Conservation (phyloP, 192 early-diverging fungal genomes). For the Backusella mclennaniae region DNA sequence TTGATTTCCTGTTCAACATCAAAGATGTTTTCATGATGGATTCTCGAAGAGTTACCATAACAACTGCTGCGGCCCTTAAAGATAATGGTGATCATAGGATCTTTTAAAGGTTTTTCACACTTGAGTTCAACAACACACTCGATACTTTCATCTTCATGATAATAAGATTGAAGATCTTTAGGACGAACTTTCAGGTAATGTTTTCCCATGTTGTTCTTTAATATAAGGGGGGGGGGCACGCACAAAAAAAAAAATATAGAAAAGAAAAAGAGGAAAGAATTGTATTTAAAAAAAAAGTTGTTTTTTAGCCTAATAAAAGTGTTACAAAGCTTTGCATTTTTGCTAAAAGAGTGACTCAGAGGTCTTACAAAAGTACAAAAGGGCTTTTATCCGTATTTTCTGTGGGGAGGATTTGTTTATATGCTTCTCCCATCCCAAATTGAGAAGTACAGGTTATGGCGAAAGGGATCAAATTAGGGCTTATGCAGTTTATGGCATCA, state of each 20-base stretch:
- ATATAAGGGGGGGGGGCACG: not conserved
- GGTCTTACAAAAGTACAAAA: not conserved
- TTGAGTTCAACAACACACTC: not conserved
- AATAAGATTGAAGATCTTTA: conserved; percentile 6
- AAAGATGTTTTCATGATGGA: not conserved
- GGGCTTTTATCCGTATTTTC: not conserved
- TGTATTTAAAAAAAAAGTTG: not conserved
- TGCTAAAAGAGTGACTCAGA: not conserved
- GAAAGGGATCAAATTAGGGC: not conserved
- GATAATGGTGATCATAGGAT: not conserved
- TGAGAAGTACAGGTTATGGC: not conserved
- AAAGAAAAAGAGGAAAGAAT: not conserved
- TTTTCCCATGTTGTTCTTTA: not conserved
- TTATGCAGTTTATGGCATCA: not conserved
- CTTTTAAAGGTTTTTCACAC: not conserved
- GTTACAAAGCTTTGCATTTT: not conserved
- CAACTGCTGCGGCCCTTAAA: conserved; percentile 4
- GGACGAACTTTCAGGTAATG: not conserved
- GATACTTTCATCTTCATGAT: conserved; percentile 8
- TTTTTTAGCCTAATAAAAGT: not conserved
- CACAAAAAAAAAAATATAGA: not conserved
- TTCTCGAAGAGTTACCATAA: not conserved
- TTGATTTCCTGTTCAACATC: not conserved
- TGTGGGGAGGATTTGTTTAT: not conserved
- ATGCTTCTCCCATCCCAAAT: not conserved